A percentile compares a stretch with the other conserved stretches of the same genome.
Conservation (phyloP, 345 rosid species). For the Carallia brachiata region DNA sequence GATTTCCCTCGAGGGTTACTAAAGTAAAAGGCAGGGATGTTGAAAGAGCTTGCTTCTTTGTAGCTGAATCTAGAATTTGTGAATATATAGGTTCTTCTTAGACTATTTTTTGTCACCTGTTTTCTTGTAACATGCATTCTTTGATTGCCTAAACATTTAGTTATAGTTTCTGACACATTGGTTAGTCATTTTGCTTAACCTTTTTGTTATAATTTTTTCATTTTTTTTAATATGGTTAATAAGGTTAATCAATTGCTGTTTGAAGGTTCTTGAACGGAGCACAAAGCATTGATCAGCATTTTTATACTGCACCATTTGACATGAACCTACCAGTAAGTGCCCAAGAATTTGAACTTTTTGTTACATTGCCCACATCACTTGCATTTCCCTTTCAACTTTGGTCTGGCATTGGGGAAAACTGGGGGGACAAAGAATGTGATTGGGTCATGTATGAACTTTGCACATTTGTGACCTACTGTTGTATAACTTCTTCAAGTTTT, state of each 20-base stretch:
- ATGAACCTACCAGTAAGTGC: conserved; percentile 84
- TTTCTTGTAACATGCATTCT: background rate
- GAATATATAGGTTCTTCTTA: too few relatives aligned
- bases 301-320: conserved; percentile 63
- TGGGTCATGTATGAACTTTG: background rate
- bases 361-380: too few relatives aligned
- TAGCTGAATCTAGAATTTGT: too few relatives aligned
- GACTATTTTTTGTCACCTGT: too few relatives aligned
- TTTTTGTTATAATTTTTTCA: conserved; percentile 2
- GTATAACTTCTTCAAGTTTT: background rate
- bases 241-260: background rate
- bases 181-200: background rate
- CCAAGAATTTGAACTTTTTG: background rate
- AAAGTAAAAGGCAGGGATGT: background rate
- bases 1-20: background rate
- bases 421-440: too few relatives aligned
- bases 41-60: background rate
- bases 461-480: background rate
- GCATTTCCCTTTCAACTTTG: background rate
- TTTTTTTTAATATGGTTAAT: conserved; percentile 1
- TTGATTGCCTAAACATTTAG: background rate
- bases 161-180: background rate
- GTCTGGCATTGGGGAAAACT: background rate
- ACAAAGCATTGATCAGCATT: conserved; percentile 86
- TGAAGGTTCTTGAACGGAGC: conserved; percentile 89